Conservation (phyloP, 371 early-diverging fungal species). For the Saksenaea vasiformis region DNA sequence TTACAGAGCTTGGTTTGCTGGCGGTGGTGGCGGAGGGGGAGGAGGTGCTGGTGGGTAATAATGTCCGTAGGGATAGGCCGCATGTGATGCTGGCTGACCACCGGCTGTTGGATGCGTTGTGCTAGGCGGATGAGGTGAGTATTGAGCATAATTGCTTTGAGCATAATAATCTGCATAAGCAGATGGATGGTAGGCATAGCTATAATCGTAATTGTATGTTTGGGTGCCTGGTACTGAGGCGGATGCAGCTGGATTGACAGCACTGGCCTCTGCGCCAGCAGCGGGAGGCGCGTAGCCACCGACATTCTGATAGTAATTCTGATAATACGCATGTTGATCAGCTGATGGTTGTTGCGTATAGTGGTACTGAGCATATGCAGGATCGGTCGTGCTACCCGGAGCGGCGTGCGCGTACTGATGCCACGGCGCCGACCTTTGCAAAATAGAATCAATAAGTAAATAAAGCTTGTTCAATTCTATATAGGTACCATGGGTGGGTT, state of each 20-base stretch:
- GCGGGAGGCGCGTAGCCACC: slow-evolving; percentile 17
- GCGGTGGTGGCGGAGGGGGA: not conserved
- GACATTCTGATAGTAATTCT: slow-evolving; percentile 30
- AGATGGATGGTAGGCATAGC: slow-evolving; percentile 11
- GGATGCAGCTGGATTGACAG: slow-evolving; percentile 1
- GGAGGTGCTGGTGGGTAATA: slow-evolving; percentile 14
- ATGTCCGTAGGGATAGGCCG: slow-evolving; percentile 11
- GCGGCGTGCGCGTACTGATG: slow-evolving; percentile 17
- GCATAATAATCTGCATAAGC: slow-evolving; percentile 11
- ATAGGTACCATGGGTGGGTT: slow-evolving; percentile 26
- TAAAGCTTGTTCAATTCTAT: not conserved
- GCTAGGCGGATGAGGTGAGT: slow-evolving; percentile 11
- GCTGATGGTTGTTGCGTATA: slow-evolving; percentile 23
- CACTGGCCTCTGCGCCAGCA: slow-evolving; percentile 15
- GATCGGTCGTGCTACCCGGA: slow-evolving; percentile 8
- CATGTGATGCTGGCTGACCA: slow-evolving; percentile 6
- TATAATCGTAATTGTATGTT: slow-evolving; percentile 21
- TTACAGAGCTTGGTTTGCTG: not conserved
- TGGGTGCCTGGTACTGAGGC: slow-evolving; percentile 9
- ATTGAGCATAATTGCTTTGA: slow-evolving; percentile 15
- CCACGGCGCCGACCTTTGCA: slow-evolving; percentile 27
- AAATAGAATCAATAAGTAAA: not conserved
- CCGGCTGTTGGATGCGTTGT: slow-evolving; percentile 11
- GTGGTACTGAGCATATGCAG: slow-evolving; percentile 27
- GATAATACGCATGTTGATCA: slow-evolving; percentile 31